These are phyloP conservation scores for Phoma sp. DNA, from an alignment of 2,329 filamentous ascomycete species.

Conservation along the genomic window DNA sequence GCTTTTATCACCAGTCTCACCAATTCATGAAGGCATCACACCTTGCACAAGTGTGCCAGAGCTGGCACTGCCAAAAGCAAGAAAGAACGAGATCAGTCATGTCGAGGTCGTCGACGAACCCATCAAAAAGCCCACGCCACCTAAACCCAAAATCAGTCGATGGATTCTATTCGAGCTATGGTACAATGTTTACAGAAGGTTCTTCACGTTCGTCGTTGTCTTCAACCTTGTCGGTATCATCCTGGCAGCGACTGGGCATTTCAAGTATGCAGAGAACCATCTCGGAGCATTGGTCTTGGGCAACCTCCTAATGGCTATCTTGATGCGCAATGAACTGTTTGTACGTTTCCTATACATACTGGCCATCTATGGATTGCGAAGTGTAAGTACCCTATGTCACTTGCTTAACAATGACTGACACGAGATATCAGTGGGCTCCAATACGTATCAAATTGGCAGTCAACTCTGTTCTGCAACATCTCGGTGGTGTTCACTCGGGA, in stretches of 20 bases:
- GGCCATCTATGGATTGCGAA: constrained; percentile 38
- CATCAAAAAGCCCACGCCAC: constrained; percentile 26
- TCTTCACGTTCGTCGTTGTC: constrained; percentile 41
- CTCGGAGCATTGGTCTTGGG: constrained; percentile 42
- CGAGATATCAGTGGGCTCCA: constrained; percentile 39
- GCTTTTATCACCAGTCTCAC: constrained; percentile 28
- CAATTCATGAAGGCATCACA: constrained; percentile 44
- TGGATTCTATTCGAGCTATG: constrained; percentile 42
- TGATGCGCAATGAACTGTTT: constrained; percentile 43
- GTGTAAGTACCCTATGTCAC: background rate
- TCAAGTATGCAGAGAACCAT: constrained; percentile 42
- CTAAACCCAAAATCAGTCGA: constrained; percentile 32
- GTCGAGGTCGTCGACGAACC: constrained; percentile 22
- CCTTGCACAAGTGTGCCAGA: constrained; percentile 42
- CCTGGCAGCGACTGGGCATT: constrained; percentile 34
- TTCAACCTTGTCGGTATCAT: constrained; percentile 41
- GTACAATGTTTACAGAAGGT: constrained; percentile 47
- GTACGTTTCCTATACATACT: constrained; percentile 42
- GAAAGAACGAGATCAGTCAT: constrained; percentile 23
- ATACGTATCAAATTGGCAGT: constrained; percentile 37
- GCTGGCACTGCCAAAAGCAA: constrained; percentile 33
- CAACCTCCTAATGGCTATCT: constrained; percentile 39
- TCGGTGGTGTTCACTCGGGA: constrained; percentile 45
- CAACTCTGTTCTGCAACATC: constrained; percentile 42
- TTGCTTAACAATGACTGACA: constrained; percentile 4